Evolutionary conservation across 805 yeast species (phyloP), one percentile per base, ranked within the genome.

Genomic region (Ogataea saltuana): DNA sequence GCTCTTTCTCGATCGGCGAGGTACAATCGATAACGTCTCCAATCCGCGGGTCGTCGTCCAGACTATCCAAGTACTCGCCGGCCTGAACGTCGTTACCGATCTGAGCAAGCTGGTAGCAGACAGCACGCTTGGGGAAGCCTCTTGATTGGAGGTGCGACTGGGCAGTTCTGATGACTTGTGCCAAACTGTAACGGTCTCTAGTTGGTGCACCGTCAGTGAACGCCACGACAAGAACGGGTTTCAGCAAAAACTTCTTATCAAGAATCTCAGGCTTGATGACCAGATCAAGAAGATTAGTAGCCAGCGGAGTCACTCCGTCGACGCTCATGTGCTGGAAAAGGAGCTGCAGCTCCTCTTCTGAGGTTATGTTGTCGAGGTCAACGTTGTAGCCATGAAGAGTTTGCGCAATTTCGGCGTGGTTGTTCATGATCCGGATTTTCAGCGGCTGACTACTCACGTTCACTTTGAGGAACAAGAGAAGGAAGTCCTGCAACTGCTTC

Each of bases 21-120:
- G 60, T 56, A 36, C 59, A 54, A 32, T 56, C 60, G 33, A 56
- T 46, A 13, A 56, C 59, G 39, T 56, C 58, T 30, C 60, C 60
- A 34, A 56, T 48, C 2, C 18, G 4, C 4, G 28, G 19, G 30
- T 51, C 41, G 36, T 46, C 45, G 30, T 56, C 59, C 21, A 56
- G 36, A 11, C 46, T 41, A 27, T 56, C 60, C 15, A 56, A 42
- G 29, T 55, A 56, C 17, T 51, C 53, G 2, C 51, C 42, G 4
- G 59, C 59, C 11, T 25, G 41, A 13, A 12, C 18, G 39, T 56
- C 60, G 35, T 53, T 33, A 28, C 60, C 60, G 33, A 56, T 53
- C 39, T 56, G 60, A 1, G 60, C 60, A 31, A 56, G 43, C 39
- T 56, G 60, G 33, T 56, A 56, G 34, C 51, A 44, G 8, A 56